Evolutionary conservation across 2,329 filamentous ascomycete species (phyloP).

Genomic region (Neurospora crassa): DNA sequence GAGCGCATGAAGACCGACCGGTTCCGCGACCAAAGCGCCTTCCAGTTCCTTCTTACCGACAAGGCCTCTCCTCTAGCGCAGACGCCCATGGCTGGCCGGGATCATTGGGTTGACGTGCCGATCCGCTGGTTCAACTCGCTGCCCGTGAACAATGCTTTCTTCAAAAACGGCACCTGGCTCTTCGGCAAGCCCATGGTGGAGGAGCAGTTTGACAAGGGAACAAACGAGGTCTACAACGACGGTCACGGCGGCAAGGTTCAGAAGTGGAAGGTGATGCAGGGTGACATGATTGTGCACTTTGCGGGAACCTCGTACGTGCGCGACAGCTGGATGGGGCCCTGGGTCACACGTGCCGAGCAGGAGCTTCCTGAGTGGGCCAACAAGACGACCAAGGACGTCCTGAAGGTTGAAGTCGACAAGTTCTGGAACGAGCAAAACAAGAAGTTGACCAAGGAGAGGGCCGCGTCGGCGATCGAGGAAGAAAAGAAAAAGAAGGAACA

Average conservation of each 20-base stretch:
- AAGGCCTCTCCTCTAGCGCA: conserved; percentile 18
- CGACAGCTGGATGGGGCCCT: conserved; percentile 24
- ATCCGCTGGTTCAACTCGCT: conserved; percentile 26
- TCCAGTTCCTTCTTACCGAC: conserved; percentile 20
- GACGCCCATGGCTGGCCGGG: conserved; percentile 12
- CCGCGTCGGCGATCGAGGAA: conserved; percentile 1
- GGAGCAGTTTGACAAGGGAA: conserved; percentile 21
- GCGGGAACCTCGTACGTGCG: conserved; percentile 21
- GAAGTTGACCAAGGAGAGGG: conserved; percentile 7
- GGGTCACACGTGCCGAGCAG: conserved; percentile 20
- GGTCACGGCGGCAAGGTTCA: conserved; percentile 17
- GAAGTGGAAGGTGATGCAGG: conserved; percentile 24
- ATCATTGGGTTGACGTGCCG: conserved; percentile 23
- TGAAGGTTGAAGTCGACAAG: conserved; percentile 11
- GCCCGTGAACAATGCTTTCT: conserved; percentile 24
- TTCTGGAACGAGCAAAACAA: conserved; percentile 17
- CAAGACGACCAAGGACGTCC: conserved; percentile 10
- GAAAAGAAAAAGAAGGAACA: conserved; percentile 8
- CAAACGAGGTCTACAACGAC: conserved; percentile 19
- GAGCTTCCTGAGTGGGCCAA: conserved; percentile 22
- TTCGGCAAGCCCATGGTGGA: conserved; percentile 20
- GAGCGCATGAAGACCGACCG: conserved; percentile 17
- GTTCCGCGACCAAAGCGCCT: conserved; percentile 24
- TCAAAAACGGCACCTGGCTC: conserved; percentile 19
- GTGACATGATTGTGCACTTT: conserved; percentile 23